Percentiles rank a stretch among this genome's conserved stretches.
These are phyloP conservation scores for thale cress (Arabidopsis thaliana) DNA, from an alignment of 345 rosid genomes.

Conservation along the genomic window TAIR10.1 NC_003074.8:21384001-21384500, in stretches of 20 bases:
- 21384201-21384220: constrained; percentile 35
- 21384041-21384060: constrained; percentile 21
- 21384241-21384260: constrained; percentile 44
- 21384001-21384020: constrained; percentile 9
- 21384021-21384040: constrained; percentile 32
- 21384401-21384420: constrained; percentile 59
- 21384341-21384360: constrained; percentile 53
- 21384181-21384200: constrained; percentile 44
- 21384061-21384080: not conserved
- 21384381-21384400: constrained; percentile 50
- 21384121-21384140: constrained; percentile 15
- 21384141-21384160: constrained; percentile 1
- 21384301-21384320: constrained; percentile 60
- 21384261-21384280: constrained; percentile 69
- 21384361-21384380: constrained; percentile 41
- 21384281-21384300: constrained; percentile 59
- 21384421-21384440: constrained; percentile 44
- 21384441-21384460: constrained; percentile 47
- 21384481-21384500: constrained; percentile 36
- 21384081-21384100: constrained; percentile 5
- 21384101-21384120: constrained; percentile 8
- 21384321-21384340: constrained; percentile 53
- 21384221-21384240: constrained; percentile 31
- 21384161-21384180: constrained; percentile 32
- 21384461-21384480: constrained; percentile 33